Base-by-base conservation (phyloP, 352 stramenopile species). In the Blastocystis sp. region DNA sequence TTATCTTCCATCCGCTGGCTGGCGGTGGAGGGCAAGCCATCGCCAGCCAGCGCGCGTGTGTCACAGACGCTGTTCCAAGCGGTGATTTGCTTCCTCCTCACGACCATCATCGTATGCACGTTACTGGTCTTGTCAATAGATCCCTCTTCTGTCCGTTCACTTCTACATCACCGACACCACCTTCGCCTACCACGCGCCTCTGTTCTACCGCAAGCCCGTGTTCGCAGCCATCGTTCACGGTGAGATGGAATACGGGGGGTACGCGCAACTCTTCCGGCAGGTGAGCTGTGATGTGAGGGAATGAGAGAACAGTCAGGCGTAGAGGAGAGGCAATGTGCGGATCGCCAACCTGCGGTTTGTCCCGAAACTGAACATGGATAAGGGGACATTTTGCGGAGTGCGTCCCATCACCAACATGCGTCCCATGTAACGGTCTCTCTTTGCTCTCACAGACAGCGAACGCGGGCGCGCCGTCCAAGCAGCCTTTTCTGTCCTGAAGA, bases 191-290 rank as follows among this genome's bases (percentile, higher is more conserved):
- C 28, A 34, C 28, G 38, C 66, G 19, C 21, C 60, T 60, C 34
- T 77, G 2, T 77, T 77, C 43, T 77, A 77, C 60, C 21, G 66
- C 4, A 77, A 77, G 60, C 66, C 66, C 24, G 42, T 77, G 2
- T 77, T 77, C 60, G 3, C 24, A 60, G 43, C 40, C 7, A 57
- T 77, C 17, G 42, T 77, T 54, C 66, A 24, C 14, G 24, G 14
- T 77, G 14, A 48, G 24, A 9, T 77, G 1, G 2, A 19, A 14
- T 17, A 3, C 3, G 40, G 66, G 38, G 54, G 60, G 4, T 77
- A 77, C 60, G 38, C 60, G 10, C 43, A 9, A n/a, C 66, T 59
- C n/a, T 77, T 34, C 52, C 60, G 10, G 1, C 7, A 4, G 3
- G 19, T 77, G 3, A n/a, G 19, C 66, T 59, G 10, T n/a, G 60